Percentiles rank a stretch among this genome's conserved stretches.
Conservation (phyloP, 1,139 yeast genomes). For the Suhomyces bokatorum region DNA sequence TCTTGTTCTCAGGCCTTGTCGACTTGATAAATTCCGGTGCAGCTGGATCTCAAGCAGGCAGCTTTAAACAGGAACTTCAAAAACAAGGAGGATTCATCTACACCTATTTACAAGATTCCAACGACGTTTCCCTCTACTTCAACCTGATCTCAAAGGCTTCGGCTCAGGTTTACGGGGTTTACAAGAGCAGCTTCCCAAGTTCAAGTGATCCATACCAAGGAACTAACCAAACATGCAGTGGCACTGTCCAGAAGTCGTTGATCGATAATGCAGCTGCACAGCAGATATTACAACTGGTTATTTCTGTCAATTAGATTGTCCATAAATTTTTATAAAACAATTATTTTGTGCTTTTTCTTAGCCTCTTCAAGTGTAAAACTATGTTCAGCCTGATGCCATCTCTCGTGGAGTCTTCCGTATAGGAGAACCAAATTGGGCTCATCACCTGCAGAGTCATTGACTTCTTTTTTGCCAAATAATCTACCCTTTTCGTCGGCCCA, state of each 20-base stretch:
- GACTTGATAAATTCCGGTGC: slow-evolving; percentile 15
- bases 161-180: slow-evolving; percentile 4
- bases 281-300: slow-evolving; percentile 14
- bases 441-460: slow-evolving; percentile 19
- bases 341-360: slow-evolving; percentile 17
- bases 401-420: slow-evolving; percentile 21
- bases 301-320: slow-evolving; percentile 6
- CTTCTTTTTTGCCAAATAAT: slow-evolving; percentile 18
- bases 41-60: slow-evolving; percentile 10
- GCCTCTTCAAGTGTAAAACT: slow-evolving; percentile 22
- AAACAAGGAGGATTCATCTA: slow-evolving; percentile 26
- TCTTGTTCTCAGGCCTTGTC: slow-evolving; percentile 17
- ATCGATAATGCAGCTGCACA: slow-evolving; percentile 21
- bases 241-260: slow-evolving; percentile 12
- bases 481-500: slow-evolving; percentile 22
- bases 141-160: slow-evolving; percentile 17
- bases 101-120: slow-evolving; percentile 25
- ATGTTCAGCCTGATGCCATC: slow-evolving; percentile 23
- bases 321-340: slow-evolving; percentile 13
- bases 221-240: slow-evolving; percentile 1
- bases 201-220: slow-evolving; percentile 8
- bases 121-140: slow-evolving; percentile 20
- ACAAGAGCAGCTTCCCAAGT: slow-evolving; percentile 11
- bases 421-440: slow-evolving; percentile 21
- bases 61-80: slow-evolving; percentile 15